Evolutionary conservation across 1,284 basidiomycete species (phyloP), one percentile per base, ranked within the genome.

Genomic region (Apiotrichum porosum): DNA sequence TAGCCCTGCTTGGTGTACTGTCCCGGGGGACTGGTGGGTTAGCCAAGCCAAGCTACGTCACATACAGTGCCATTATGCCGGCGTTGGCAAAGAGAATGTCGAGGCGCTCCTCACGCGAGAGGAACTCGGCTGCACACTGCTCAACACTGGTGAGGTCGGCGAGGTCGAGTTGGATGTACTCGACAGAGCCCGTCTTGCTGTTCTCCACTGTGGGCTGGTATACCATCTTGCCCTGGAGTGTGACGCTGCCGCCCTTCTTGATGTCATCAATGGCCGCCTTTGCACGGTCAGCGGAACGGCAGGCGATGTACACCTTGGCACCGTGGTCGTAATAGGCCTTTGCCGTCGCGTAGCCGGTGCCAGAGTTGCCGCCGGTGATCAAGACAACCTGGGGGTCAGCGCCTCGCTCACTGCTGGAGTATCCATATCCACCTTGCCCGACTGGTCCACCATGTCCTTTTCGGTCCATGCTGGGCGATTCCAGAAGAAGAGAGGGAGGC

Each of bases 281-380:
- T 0, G 78, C 81, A 45, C 78, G 81, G 23, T 67, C 57, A 47
- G 70, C 58, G 54, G 71, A 78, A 15, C 84, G 75, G 13, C 68
- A 55, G 8, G 32, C 51, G 14, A 85, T 73, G 62, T 83, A 85
- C 0, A 86, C 84, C 51, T 77, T 83, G 8, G 83, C 83, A 32
- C 81, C 79, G 45, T 77, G 77, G 8, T 63, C 54, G 34, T 85
- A 75, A 13, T 83, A 72, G 6, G 73, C 77, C 33, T 60, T 58
- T 21, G 59, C 56, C 6, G 65, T 68, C 13, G 53, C 59, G 44
- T 63, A 66, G 3, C 69, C 70, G 17, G 62, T 64, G 1, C 66
- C 69, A 18, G 47, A 48, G 46, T 72, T 72, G 5, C 63, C 71
- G 18, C 71, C 72, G 0, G 70, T 75, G 38, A 74, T 65, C 26